Base-by-base conservation (phyloP, 371 early-diverging fungal species). In the Syncephalastrum monosporum region DNA sequence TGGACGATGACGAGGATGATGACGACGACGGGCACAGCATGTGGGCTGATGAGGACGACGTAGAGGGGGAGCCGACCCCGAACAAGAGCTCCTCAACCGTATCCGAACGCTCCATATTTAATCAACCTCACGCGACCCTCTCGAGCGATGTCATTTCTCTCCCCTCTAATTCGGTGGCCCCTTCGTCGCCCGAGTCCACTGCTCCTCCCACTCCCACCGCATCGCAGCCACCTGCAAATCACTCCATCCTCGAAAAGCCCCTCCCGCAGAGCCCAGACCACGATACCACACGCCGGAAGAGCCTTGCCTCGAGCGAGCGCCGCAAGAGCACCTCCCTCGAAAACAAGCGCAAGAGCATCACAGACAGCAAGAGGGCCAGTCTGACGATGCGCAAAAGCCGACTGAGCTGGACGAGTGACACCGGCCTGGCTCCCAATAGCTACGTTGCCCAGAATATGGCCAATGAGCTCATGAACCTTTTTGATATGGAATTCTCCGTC, bases 401-500 rank as follows among this genome's bases (percentile, higher is more conserved):
- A 14, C 52, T 66, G 24, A 66, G 66, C 55, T 66, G 66, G 66
- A 61, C 66, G 44, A 66, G 66, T 21, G 66, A 66, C 38, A 58
- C 59, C 3, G 66, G 66, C 12, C 21, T 61, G 16, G 41, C 53
- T 19, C 56, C 66, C n/a, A 47, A 51, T 10, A 45, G 55, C 29
- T 21, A 21, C 25, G 25, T 57, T 25, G 57, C 50, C 23, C 63
- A 63, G 45, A 52, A 51, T 23, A 56, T 56, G 63, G 80, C 80
- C 21, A 70, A 68, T 33, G 80, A 79, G 46, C 62, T 79, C 27
- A 79, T 76, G 74, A 74, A 65, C 43, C 49, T 79, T 25, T 79
- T 79, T 63, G 76, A 79, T 59, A 79, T 79, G 80, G 80, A 79
- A 17, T 79, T 79, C 41, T 61, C 69, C 15, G 65, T 79, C 15